Conservation (phyloP, 1,284 basidiomycete species). For the Ceratobasidium sp. region DNA sequence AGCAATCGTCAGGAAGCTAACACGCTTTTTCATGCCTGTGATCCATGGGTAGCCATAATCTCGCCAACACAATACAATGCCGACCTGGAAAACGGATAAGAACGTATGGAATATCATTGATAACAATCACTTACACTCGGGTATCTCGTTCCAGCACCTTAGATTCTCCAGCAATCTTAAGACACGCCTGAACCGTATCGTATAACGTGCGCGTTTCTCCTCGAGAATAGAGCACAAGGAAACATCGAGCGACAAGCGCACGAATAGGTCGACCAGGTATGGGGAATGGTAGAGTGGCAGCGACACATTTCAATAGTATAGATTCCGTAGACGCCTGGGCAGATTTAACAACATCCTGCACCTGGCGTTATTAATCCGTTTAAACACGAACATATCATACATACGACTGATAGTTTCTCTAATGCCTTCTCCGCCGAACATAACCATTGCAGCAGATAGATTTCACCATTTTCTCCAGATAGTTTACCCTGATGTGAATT, state of each 20-base stretch:
- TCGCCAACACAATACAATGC: constrained; percentile 89
- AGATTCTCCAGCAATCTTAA: constrained; percentile 80
- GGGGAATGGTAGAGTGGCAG: constrained; percentile 74
- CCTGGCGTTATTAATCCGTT: background rate
- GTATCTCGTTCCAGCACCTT: constrained; percentile 76
- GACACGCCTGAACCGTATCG: constrained; percentile 85
- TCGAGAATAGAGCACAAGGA: constrained; percentile 82
- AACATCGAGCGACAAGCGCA: constrained; percentile 82
- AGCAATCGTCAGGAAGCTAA: constrained; percentile 33
- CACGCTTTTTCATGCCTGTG: constrained; percentile 71
- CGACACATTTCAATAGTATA: constrained; percentile 74
- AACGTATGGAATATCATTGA: background rate
- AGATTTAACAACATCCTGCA: constrained; percentile 75
- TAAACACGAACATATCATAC: constrained; percentile 52
- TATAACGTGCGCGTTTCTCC: constrained; percentile 89
- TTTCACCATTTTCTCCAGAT: constrained; percentile 79
- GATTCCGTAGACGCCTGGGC: constrained; percentile 73
- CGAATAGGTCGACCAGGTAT: constrained; percentile 88
- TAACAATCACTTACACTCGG: constrained; percentile 72
- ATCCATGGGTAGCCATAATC: constrained; percentile 86
- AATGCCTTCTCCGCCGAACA: constrained; percentile 75
- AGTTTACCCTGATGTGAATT: constrained; percentile 69
- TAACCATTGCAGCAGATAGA: constrained; percentile 88
- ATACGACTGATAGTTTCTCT: constrained; percentile 65
- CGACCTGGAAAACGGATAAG: constrained; percentile 65